Evolutionary conservation across 2,329 filamentous ascomycete genomes (phyloP).

Genomic region (Diaporthe caulivora): DNA sequence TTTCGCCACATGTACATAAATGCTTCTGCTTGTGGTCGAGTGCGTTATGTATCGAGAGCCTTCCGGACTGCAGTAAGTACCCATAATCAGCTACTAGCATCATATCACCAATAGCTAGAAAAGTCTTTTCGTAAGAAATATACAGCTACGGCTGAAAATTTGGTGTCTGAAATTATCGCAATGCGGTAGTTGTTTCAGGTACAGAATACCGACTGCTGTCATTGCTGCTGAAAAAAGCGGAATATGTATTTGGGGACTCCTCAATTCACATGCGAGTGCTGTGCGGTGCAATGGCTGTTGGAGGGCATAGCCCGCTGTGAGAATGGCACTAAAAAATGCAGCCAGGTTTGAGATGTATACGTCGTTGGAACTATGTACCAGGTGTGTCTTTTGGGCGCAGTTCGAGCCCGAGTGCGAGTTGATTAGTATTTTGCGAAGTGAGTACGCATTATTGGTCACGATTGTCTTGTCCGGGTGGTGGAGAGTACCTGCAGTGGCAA

Average conservation of each 20-base stretch:
- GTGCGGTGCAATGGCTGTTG: constrained; percentile 46
- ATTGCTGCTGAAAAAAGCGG: neutral
- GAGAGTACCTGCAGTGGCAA: neutral
- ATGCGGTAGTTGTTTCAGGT: neutral
- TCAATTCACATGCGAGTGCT: constrained; percentile 38
- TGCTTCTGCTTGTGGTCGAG: constrained; percentile 51
- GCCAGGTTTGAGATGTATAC: neutral
- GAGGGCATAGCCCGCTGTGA: constrained; percentile 4
- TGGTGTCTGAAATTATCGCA: no score
- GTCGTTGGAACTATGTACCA: neutral
- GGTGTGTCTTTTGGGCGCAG: no score
- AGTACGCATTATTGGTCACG: constrained; percentile 4
- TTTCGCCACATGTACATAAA: constrained; percentile 46
- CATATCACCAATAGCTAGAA: neutral
- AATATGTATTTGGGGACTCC: neutral
- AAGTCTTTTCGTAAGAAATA: no score
- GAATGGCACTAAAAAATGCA: constrained; percentile 1
- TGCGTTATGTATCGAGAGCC: constrained; percentile 48
- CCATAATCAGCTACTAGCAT: neutral
- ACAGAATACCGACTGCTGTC: neutral
- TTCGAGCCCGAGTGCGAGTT: neutral
- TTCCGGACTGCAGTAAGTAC: constrained; percentile 42
- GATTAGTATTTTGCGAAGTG: neutral
- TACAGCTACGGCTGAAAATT: no score
- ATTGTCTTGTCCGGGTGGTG: neutral